phyloP scores from a whole-genome alignment of 2,329 filamentous ascomycete species.

The Colletotrichum sojae region DNA sequence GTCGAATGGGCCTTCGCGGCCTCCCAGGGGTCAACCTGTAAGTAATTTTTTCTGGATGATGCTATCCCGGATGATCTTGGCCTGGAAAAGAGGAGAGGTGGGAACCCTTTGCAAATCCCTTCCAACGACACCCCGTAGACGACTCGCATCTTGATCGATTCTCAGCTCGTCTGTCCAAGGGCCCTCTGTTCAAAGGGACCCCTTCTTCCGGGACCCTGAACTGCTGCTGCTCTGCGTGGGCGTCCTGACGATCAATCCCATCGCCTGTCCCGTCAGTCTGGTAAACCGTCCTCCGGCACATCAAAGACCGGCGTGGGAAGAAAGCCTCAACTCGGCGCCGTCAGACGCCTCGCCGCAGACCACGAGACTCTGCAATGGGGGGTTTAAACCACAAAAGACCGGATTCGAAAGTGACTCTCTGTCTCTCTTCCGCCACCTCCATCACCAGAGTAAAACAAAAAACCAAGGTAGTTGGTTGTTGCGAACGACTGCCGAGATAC shows the following conservation, averaged over 20 bases:
- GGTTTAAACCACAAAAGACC: too few species aligned
- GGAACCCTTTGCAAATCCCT: neutral
- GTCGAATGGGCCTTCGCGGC: slow-evolving; percentile 1
- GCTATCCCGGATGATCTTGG: slow-evolving; percentile 14
- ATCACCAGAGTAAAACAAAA: neutral
- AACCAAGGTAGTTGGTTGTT: neutral
- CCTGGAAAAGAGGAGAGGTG: neutral
- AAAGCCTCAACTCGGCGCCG: neutral
- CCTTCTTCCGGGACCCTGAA: neutral
- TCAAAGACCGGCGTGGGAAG: neutral
- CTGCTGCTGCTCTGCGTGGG: neutral
- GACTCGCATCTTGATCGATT: too few species aligned
- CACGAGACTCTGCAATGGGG: slow-evolving; percentile 6
- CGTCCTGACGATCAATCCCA: slow-evolving; percentile 2
- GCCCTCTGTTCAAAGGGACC: neutral
- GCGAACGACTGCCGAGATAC: too few species aligned
- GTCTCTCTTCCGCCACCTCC: neutral
- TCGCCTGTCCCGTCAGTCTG: neutral
- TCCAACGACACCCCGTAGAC: neutral
- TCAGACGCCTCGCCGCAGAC: slow-evolving; percentile 17
- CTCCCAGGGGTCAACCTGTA: slow-evolving; percentile 31
- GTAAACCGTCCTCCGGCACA: neutral
- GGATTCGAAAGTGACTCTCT: too few species aligned
- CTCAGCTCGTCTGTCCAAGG: neutral
- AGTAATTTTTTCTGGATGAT: slow-evolving; percentile 7